A percentile compares a stretch with the other conserved stretches of the same genome.
These are phyloP conservation scores for Dothideomycetes sp. DNA, from an alignment of 2,329 filamentous ascomycete species.

Conservation along the genomic window DNA sequence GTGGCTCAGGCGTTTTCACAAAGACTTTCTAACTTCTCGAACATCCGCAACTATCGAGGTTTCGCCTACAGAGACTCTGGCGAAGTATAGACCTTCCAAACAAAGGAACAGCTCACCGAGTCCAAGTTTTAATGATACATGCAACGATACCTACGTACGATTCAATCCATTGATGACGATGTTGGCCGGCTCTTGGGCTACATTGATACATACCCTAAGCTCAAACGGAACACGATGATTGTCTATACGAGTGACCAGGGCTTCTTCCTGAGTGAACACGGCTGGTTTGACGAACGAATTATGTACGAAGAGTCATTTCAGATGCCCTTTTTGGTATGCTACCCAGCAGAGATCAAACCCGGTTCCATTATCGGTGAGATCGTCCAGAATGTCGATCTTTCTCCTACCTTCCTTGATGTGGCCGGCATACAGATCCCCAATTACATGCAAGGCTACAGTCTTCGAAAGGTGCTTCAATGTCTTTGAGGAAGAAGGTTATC, in stretches of 20 bases:
- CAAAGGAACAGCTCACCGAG: conserved; percentile 34
- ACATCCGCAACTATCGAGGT: too few relatives aligned
- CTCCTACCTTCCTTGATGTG: conserved; percentile 41
- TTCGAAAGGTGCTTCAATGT: too few relatives aligned
- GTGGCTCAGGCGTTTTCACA: too few relatives aligned
- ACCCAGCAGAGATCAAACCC: conserved; percentile 34
- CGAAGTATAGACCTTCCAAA: conserved; percentile 38
- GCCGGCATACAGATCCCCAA: conserved; percentile 34
- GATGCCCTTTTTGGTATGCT: conserved; percentile 46
- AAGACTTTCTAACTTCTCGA: too few relatives aligned
- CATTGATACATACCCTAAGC: conserved; percentile 31
- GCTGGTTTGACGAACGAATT: conserved; percentile 51
- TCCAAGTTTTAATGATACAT: conserved; percentile 52
- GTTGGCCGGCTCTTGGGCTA: conserved; percentile 41
- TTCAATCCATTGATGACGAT: conserved; percentile 46
- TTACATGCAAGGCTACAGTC: conserved; percentile 52
- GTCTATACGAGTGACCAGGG: conserved; percentile 49
- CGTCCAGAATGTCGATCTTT: conserved; percentile 48
- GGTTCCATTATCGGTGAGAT: conserved; percentile 39
- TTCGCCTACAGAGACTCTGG: too few relatives aligned
- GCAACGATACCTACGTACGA: conserved; percentile 46
- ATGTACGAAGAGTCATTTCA: conserved; percentile 51
- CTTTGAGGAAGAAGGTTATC: too few relatives aligned
- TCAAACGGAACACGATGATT: conserved; percentile 41
- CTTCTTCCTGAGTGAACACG: conserved; percentile 49